These are phyloP conservation scores for Candida hungchunana DNA, from an alignment of 805 yeast species.

Conservation along the genomic window DNA sequence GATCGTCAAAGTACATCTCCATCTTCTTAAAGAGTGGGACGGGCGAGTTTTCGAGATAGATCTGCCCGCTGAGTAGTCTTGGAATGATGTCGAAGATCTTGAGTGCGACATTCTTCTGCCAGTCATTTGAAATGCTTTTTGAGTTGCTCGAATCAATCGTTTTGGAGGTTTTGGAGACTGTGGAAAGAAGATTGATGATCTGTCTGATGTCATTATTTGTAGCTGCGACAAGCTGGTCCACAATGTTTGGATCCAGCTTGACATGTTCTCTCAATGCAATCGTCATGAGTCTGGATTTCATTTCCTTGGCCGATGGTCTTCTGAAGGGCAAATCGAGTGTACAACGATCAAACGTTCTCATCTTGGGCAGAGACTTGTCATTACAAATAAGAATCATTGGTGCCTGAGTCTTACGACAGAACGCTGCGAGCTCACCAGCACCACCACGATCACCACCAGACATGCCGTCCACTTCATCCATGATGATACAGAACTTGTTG, in stretches of 20 bases:
- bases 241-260: constrained; percentile 71
- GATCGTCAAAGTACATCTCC: constrained; percentile 88
- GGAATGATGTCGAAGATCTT: constrained; percentile 90
- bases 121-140: constrained; percentile 55
- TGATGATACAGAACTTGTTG: constrained; percentile 71
- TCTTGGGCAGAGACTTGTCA: constrained; percentile 86
- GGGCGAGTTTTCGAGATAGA: constrained; percentile 49
- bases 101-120: constrained; percentile 88
- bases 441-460: constrained; percentile 99
- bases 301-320: constrained; percentile 80
- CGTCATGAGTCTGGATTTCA: constrained; percentile 81
- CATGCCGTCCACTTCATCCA: constrained; percentile 99
- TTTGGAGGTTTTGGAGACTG: constrained; percentile 72
- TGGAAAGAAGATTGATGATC: constrained; percentile 82
- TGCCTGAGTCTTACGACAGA: constrained; percentile 78
- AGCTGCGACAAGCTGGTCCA: constrained; percentile 79
- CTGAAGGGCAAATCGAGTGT: constrained; percentile 79
- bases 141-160: constrained; percentile 59
- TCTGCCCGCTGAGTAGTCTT: constrained; percentile 55
- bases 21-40: constrained; percentile 74
- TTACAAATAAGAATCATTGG: constrained; percentile 94
- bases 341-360: constrained; percentile 90
- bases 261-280: constrained; percentile 84
- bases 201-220: constrained; percentile 93
- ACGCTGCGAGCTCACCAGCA: constrained; percentile 86